A percentile compares a stretch with the other conserved stretches of the same genome.
Conservation (phyloP, 164 flowering plant species). For the Tetracentron sinense region DNA sequence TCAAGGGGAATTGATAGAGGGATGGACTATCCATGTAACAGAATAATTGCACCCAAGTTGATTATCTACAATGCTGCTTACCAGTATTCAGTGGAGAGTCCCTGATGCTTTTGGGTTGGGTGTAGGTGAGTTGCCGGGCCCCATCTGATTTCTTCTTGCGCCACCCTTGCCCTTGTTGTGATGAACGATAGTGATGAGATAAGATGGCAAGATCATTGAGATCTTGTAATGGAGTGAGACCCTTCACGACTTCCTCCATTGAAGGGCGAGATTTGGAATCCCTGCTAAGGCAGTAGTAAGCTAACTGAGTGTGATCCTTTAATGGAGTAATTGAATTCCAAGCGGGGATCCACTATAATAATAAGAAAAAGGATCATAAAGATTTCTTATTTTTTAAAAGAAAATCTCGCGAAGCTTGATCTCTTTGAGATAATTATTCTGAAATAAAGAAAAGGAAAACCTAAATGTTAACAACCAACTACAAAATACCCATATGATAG, state of each 20-base stretch:
- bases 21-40: conserved; percentile 3
- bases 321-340: conserved; percentile 78
- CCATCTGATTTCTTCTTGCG: conserved; percentile 68
- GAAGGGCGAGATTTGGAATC: conserved; percentile 82
- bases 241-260: conserved; percentile 85
- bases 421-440: no score
- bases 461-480: no score
- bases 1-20: not conserved
- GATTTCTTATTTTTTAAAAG: no score
- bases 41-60: not conserved
- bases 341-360: conserved; percentile 83
- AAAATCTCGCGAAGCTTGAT: no score
- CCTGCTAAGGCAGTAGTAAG: conserved; percentile 71
- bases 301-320: conserved; percentile 82
- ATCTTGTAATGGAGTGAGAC: conserved; percentile 63
- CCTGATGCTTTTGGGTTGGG: conserved; percentile 42
- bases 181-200: conserved; percentile 54
- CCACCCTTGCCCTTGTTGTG: conserved; percentile 57
- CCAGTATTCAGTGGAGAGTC: conserved; percentile 50
- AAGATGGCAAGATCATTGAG: conserved; percentile 75
- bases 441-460: no score
- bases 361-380: no score
- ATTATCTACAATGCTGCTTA: conserved; percentile 40
- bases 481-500: no score
- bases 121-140: conserved; percentile 28